Conservation (phyloP, 495 filamentous ascomycete genomes). For the Usnea hakonensis region DNA sequence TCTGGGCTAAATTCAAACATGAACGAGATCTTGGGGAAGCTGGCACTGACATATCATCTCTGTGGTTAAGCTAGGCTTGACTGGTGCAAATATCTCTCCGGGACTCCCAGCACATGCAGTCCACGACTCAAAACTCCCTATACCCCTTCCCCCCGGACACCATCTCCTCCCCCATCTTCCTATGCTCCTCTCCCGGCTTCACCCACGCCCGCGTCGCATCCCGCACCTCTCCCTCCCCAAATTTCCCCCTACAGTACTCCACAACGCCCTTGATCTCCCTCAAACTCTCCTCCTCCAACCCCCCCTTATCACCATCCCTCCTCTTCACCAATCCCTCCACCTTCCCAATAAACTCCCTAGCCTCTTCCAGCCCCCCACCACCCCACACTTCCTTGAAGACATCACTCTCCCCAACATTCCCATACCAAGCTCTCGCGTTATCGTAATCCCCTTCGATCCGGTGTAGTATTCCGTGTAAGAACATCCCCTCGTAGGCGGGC, state of each 20-base stretch:
- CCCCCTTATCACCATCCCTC: slow-evolving; percentile 17
- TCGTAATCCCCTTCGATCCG: slow-evolving; percentile 40
- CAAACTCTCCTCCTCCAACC: slow-evolving; percentile 25
- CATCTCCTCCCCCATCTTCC: slow-evolving; percentile 26
- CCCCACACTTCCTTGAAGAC: slow-evolving; percentile 27
- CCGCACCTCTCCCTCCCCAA: slow-evolving; percentile 27
- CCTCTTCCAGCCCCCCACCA: slow-evolving; percentile 15
- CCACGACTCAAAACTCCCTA: slow-evolving; percentile 21
- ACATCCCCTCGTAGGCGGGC: slow-evolving; percentile 40
- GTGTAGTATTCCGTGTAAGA: slow-evolving; percentile 39
- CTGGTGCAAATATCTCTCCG: background rate
- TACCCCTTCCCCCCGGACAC: slow-evolving; percentile 28
- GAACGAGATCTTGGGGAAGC: background rate
- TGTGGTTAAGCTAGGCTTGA: background rate
- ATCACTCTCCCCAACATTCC: slow-evolving; percentile 30
- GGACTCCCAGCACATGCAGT: background rate
- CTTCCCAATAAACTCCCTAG: slow-evolving; percentile 21
- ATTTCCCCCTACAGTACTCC: slow-evolving; percentile 31
- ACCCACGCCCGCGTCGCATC: slow-evolving; percentile 35
- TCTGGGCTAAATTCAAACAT: background rate
- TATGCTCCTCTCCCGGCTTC: slow-evolving; percentile 30
- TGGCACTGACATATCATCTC: background rate
- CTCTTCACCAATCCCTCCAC: slow-evolving; percentile 28
- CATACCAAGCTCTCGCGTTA: slow-evolving; percentile 39
- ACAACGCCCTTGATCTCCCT: slow-evolving; percentile 32